phyloP scores from a whole-genome alignment of 2,329 filamentous ascomycete species.

The Diaporthe citri region DNA sequence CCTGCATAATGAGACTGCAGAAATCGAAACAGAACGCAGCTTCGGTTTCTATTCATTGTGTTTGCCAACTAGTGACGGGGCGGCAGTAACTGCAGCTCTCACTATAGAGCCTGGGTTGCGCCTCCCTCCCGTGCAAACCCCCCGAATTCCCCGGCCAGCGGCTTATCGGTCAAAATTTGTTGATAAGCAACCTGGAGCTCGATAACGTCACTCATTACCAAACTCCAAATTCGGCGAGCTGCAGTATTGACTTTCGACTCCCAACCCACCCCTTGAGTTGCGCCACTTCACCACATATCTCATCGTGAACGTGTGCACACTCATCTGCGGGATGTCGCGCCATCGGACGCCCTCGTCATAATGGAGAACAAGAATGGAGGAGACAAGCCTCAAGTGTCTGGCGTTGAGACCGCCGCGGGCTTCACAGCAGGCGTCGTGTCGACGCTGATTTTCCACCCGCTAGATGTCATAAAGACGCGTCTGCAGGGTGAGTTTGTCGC shows the following conservation, averaged over 20 bases:
- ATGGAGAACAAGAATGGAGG: constrained; percentile 57
- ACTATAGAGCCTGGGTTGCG: neutral
- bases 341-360: constrained; percentile 4
- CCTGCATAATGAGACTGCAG: neutral
- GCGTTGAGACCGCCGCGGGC: constrained; percentile 89
- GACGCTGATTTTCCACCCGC: constrained; percentile 88
- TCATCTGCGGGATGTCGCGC: constrained; percentile 14
- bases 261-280: neutral
- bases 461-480: constrained; percentile 96
- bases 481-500: constrained; percentile 76
- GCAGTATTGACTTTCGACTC: neutral
- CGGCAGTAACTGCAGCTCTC: no score
- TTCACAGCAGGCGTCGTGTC: constrained; percentile 89
- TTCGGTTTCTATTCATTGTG: neutral
- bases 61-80: neutral
- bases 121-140: neutral
- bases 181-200: constrained; percentile 36
- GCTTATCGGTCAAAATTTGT: constrained; percentile 40
- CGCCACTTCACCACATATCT: constrained; percentile 19
- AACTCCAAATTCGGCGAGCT: neutral
- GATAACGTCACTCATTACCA: constrained; percentile 35
- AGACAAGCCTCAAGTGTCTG: constrained; percentile 74
- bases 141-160: neutral
- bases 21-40: neutral
- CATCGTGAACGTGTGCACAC: neutral